Conservation (phyloP, 2,329 filamentous ascomycete genomes). For the Penicillium sp. region DNA sequence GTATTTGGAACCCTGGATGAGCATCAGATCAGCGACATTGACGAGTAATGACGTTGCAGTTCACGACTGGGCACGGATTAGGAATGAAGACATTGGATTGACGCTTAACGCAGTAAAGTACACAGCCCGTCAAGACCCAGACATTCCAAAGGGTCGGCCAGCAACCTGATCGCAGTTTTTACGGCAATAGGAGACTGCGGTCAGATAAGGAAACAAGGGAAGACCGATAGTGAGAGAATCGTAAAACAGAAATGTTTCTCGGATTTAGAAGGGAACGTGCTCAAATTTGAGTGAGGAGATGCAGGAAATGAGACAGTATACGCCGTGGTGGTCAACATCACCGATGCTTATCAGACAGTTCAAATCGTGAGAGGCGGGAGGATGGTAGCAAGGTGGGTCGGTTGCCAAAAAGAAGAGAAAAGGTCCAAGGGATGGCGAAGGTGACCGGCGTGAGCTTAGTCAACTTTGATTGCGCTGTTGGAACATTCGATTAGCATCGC, state of each 20-base stretch:
- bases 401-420: background rate
- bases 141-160: background rate
- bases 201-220: background rate
- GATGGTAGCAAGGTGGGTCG: background rate
- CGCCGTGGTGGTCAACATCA: constrained; percentile 21
- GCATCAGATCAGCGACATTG: background rate
- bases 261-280: background rate
- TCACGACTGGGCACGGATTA: background rate
- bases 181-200: background rate
- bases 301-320: constrained; percentile 16
- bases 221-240: background rate
- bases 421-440: background rate
- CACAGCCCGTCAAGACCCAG: background rate
- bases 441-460: constrained; percentile 17
- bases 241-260: background rate
- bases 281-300: constrained; percentile 7
- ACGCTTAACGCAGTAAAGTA: background rate
- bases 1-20: background rate
- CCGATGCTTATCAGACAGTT: constrained; percentile 22
- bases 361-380: constrained; percentile 8
- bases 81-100: background rate
- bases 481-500: background rate
- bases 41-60: background rate
- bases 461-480: constrained; percentile 35
- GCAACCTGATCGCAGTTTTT: background rate